Percentiles rank a stretch among this genome's conserved stretches.
Conservation (phyloP, 225 moss, liverwort and hornwort genomes). For the Bryoerythrophyllum caledonicum region DNA sequence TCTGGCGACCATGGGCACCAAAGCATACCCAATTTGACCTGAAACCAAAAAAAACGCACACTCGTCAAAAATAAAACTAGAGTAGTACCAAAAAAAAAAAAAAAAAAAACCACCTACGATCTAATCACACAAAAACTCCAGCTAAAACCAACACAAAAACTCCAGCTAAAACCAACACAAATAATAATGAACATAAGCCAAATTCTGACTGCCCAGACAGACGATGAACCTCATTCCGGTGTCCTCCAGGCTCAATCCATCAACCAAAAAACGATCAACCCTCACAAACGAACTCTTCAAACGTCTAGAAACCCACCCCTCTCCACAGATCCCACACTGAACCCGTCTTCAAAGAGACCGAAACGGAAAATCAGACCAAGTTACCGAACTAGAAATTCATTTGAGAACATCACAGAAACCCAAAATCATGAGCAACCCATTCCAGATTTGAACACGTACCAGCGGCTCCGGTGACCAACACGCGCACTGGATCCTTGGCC, state of each 20-base stretch:
- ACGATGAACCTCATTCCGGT: no score
- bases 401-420: neutral
- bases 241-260: no score
- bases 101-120: neutral
- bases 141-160: neutral
- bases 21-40: constrained; percentile 99
- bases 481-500: constrained; percentile 86
- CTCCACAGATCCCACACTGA: neutral
- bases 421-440: neutral
- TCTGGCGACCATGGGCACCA: constrained; percentile 97
- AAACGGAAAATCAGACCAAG: neutral
- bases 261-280: neutral
- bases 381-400: neutral
- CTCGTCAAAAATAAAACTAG: neutral
- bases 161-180: neutral
- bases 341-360: neutral
- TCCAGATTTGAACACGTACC: constrained; percentile 36
- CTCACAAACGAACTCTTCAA: neutral
- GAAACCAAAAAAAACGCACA: neutral
- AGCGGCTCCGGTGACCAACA: constrained; percentile 96
- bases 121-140: neutral
- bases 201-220: neutral
- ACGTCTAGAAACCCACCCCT: neutral
- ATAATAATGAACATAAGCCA: no score
- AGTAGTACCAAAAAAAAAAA: neutral